Base-by-base conservation (phyloP, 192 early-diverging fungal genomes). In the Pecoramyces ruminantium region DNA sequence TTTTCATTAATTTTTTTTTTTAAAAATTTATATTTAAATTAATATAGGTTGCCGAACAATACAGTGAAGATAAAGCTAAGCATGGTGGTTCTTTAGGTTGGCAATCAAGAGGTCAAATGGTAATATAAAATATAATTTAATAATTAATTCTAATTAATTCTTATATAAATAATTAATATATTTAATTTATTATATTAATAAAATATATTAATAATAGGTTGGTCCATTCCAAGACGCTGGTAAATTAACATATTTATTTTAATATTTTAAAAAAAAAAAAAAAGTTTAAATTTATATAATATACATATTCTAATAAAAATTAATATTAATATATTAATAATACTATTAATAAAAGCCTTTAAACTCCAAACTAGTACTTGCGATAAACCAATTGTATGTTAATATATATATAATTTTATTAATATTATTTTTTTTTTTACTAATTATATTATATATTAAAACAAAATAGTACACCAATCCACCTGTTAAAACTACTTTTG, bases 11-110 rank as follows among this genome's bases (percentile, higher is more conserved):
- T n/a, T n/a, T n/a, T n/a, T n/a, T n/a, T n/a, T n/a, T n/a, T n/a
- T n/a, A n/a, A n/a, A n/a, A n/a, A n/a, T n/a, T n/a, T n/a, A n/a
- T n/a, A n/a, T n/a, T n/a, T n/a, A n/a, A n/a, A n/a, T n/a, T n/a
- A n/a, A n/a, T n/a, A n/a, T n/a, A 91, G 90, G 90, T 95, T 2
- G 94, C 94, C 16, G 87, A 91, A 80, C 42, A 85, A 34, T 95
- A 87, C 78, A 93, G 92, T 39, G 94, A 95, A 80, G 94, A 95
- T 83, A 95, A 95, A 84, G 94, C 94, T 30, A 93, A 92, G 79
- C 83, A 84, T 27, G 94, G 95, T 77, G 93, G 95, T 80, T 88
- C 86, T 18, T 85, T 96, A n/a, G 95, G 95, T 25, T 91, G 92
- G 91, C 91, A 92, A 92, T 85, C 80, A 14, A 88, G 95, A 51